These are phyloP conservation scores for Adansonia rubrostipa DNA, from an alignment of 441 rosid genomes.

Conservation along the genomic window DNA sequence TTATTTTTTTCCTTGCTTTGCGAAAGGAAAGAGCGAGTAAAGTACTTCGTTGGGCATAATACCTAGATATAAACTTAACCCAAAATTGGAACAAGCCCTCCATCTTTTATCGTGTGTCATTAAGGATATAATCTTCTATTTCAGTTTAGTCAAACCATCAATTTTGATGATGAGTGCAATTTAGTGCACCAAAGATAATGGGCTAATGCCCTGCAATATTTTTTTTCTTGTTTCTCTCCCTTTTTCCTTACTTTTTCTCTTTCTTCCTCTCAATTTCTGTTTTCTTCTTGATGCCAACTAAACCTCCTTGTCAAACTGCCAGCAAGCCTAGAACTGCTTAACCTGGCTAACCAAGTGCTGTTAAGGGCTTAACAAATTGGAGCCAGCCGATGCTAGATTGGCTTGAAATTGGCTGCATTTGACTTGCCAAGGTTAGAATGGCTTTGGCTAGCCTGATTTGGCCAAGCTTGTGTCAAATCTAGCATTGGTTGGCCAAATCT, in stretches of 20 bases:
- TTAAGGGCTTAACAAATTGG: slow-evolving; percentile 6
- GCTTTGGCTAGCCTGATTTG: neutral
- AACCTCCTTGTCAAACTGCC: too few relatives aligned
- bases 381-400: neutral
- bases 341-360: neutral
- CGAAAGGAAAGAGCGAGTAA: too few relatives aligned
- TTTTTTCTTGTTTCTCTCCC: neutral
- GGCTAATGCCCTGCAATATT: neutral
- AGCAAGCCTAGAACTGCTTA: too few relatives aligned
- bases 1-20: too few relatives aligned
- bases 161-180: slow-evolving; percentile 1
- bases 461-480: too few relatives aligned
- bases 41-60: neutral
- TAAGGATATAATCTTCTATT: neutral
- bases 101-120: neutral
- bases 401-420: neutral
- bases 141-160: neutral
- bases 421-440: neutral
- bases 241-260: neutral
- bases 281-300: too few relatives aligned
- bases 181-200: neutral
- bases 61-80: neutral
- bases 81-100: neutral
- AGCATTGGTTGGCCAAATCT: too few relatives aligned
- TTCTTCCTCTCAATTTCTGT: neutral